Conservation (phyloP, 73 alveolate genomes). For the Paraurostyla sp. region DNA sequence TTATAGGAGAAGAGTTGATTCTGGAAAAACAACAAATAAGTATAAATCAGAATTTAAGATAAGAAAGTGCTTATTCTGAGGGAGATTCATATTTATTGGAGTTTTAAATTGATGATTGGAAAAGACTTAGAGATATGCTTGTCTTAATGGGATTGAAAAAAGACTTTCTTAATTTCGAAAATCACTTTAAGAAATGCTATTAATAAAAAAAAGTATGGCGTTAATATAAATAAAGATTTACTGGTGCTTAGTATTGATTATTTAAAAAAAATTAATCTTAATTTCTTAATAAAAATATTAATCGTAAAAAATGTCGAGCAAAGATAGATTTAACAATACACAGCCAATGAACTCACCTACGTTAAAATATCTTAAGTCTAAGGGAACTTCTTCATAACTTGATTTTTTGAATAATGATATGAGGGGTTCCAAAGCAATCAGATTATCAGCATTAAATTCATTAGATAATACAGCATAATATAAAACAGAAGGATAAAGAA, state of each 20-base stretch:
- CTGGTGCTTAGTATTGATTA: conserved; percentile 33
- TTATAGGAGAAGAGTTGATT: conserved; percentile 75
- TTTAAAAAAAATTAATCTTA: neutral
- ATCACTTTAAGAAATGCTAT: conserved; percentile 9
- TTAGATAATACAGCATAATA: neutral
- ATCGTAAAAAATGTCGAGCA: neutral
- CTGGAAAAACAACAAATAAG: neutral
- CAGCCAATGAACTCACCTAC: neutral
- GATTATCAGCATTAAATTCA: too few relatives aligned
- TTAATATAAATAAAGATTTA: conserved; percentile 9
- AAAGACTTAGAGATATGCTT: conserved; percentile 10
- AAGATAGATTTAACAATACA: neutral
- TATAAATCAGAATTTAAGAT: neutral
- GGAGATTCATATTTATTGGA: conserved; percentile 57
- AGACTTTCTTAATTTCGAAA: conserved; percentile 48
- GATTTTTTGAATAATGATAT: neutral
- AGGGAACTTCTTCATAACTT: neutral
- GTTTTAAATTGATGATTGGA: conserved; percentile 19
- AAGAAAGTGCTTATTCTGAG: conserved; percentile 64
- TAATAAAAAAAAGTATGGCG: conserved; percentile 53
- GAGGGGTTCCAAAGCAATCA: neutral
- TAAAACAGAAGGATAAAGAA: neutral
- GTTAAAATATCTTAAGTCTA: conserved; percentile 3
- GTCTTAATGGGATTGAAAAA: conserved; percentile 22
- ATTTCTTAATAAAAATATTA: neutral